Evolutionary conservation across 2,329 filamentous ascomycete species (phyloP).

Genomic region (Exophiala aquamarina): DNA sequence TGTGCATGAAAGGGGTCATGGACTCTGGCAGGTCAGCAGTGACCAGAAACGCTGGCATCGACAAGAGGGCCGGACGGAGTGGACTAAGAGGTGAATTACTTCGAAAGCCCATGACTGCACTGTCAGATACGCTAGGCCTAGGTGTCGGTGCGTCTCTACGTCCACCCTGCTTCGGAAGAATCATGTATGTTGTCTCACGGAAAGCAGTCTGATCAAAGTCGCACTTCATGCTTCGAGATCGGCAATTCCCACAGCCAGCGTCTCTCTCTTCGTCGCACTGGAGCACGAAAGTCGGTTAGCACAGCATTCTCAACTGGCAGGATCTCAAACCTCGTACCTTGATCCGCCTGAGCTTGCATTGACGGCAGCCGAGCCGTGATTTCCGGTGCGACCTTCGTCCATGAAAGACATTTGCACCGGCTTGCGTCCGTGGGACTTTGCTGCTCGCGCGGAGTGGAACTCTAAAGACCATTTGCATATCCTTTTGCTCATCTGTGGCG

Average conservation of each 20-base stretch:
- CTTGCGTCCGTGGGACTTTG: neutral
- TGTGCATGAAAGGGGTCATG: conserved; percentile 15
- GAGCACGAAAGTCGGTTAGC: neutral
- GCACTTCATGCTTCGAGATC: conserved; percentile 13
- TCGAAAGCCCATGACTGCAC: neutral
- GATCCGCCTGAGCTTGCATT: conserved; percentile 18
- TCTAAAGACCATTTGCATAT: conserved; percentile 13
- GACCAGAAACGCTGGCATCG: neutral
- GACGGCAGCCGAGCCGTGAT: conserved; percentile 14
- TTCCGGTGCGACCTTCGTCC: conserved; percentile 19
- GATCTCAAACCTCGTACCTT: conserved; percentile 5
- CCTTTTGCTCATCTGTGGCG: conserved; percentile 3
- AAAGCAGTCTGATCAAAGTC: conserved; percentile 8
- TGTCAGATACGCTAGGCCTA: no score
- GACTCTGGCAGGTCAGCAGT: conserved; percentile 4
- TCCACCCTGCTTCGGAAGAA: conserved; percentile 3
- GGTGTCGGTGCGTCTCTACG: no score
- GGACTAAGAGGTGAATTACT: conserved; percentile 1
- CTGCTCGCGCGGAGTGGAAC: neutral
- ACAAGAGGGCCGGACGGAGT: neutral
- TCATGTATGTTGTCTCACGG: neutral
- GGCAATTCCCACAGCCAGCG: conserved; percentile 19
- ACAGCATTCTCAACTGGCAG: neutral
- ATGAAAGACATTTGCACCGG: conserved; percentile 1
- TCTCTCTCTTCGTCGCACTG: conserved; percentile 17